phyloP scores from a whole-genome alignment of 23 red algal species.

The Gracilaria gracilis region DNA sequence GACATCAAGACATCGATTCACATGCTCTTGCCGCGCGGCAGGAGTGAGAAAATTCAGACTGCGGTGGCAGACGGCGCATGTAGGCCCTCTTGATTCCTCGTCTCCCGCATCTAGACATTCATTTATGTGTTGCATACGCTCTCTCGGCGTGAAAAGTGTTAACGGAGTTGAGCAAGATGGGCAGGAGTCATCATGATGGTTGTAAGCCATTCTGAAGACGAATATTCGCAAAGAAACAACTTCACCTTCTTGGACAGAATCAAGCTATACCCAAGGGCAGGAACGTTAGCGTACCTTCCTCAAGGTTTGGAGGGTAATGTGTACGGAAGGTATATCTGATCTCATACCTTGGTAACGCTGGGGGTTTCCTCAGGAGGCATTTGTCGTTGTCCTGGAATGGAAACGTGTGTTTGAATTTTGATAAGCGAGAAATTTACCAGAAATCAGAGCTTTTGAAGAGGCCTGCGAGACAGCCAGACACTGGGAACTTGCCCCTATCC shows the following conservation, averaged over 20 bases:
- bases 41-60: conserved; percentile 36
- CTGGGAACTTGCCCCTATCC: too few species aligned
- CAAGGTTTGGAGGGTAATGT: too few species aligned
- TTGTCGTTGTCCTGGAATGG: too few species aligned
- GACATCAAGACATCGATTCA: conserved; percentile 64
- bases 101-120: conserved; percentile 49
- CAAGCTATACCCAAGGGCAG: too few species aligned
- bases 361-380: too few species aligned
- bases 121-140: conserved; percentile 48
- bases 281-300: too few species aligned
- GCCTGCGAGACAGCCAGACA: too few species aligned
- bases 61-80: conserved; percentile 51
- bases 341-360: too few species aligned
- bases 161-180: conserved; percentile 56
- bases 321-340: too few species aligned
- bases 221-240: not conserved
- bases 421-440: too few species aligned
- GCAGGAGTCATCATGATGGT: not conserved
- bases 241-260: not conserved
- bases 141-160: conserved; percentile 59
- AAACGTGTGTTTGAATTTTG: too few species aligned
- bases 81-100: not conserved
- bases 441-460: too few species aligned
- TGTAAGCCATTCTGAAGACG: not conserved
- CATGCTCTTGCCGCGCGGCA: conserved; percentile 61